These are phyloP conservation scores for Termitomyces sp. DNA, from an alignment of 768 basidiomycete genomes.

Conservation along the genomic window DNA sequence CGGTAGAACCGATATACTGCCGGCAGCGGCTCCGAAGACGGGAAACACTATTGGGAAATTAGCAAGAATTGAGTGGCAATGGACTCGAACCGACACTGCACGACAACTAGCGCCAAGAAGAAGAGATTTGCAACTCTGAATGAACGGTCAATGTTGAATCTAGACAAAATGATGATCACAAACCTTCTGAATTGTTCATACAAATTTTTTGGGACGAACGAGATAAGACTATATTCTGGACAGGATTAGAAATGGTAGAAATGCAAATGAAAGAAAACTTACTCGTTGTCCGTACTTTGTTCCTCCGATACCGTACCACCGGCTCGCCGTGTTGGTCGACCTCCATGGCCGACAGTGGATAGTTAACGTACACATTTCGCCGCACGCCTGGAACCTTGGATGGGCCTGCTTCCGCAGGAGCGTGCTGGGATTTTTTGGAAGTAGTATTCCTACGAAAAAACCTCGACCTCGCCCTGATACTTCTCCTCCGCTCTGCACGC, in stretches of 20 bases:
- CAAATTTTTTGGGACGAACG: constrained; percentile 91
- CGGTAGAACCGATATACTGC: constrained; percentile 78
- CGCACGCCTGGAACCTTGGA: constrained; percentile 44
- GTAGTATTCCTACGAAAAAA: constrained; percentile 49
- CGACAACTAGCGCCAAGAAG: constrained; percentile 77
- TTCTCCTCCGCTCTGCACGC: constrained; percentile 54
- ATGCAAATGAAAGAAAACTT: constrained; percentile 26
- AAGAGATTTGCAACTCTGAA: constrained; percentile 85
- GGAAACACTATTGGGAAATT: constrained; percentile 59
- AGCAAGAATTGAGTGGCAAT: neutral
- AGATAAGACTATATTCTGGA: constrained; percentile 83
- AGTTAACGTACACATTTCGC: constrained; percentile 80
- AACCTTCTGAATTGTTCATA: constrained; percentile 92
- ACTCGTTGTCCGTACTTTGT: constrained; percentile 95
- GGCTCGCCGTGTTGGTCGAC: constrained; percentile 73
- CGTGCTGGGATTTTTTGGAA: constrained; percentile 40
- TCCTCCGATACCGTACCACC: constrained; percentile 70
- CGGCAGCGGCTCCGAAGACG: constrained; percentile 83
- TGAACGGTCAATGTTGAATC: neutral
- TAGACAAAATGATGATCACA: constrained; percentile 15
- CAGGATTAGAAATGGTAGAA: neutral
- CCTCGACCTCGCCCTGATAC: constrained; percentile 41
- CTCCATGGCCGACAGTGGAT: constrained; percentile 57
- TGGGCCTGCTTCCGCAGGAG: constrained; percentile 20
- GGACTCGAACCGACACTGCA: constrained; percentile 51